Percentiles rank a stretch among this genome's conserved stretches.
Evolutionary conservation across 73 alveolate genomes (phyloP).

Genomic region (Stentor coeruleus): DNA sequence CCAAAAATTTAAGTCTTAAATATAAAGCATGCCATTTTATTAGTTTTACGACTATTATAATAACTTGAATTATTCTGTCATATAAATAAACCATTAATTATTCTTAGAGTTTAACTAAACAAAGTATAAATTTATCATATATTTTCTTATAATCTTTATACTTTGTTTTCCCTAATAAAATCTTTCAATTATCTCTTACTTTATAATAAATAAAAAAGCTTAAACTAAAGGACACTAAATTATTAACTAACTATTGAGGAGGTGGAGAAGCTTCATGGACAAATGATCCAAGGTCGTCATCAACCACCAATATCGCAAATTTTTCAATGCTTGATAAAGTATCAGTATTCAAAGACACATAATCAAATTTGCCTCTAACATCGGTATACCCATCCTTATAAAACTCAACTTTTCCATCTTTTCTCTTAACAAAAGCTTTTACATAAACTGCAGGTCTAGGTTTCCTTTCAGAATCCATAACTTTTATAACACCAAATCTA

Average conservation of each 20-base stretch:
- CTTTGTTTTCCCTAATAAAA: too few species aligned
- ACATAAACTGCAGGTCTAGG: constrained; percentile 82
- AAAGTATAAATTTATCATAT: too few species aligned
- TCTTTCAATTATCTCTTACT: too few species aligned
- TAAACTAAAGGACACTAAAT: too few species aligned
- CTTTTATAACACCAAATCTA: constrained; percentile 81
- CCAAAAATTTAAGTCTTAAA: too few species aligned
- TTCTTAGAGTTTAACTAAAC: too few species aligned
- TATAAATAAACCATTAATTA: too few species aligned
- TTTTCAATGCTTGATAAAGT: constrained; percentile 58
- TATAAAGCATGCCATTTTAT: too few species aligned
- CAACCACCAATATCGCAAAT: constrained; percentile 74
- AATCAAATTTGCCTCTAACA: constrained; percentile 92
- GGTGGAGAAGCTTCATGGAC: constrained; percentile 76
- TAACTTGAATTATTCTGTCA: too few species aligned
- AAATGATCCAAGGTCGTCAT: constrained; percentile 78
- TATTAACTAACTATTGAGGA: constrained; percentile 17
- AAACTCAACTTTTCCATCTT: constrained; percentile 53
- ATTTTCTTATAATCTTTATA: too few species aligned
- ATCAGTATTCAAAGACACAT: constrained; percentile 73
- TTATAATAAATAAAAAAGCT: too few species aligned
- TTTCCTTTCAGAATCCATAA: constrained; percentile 48
- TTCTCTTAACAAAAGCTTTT: constrained; percentile 70
- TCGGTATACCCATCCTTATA: constrained; percentile 96
- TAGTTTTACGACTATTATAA: too few species aligned